Percentiles rank a stretch among this genome's conserved stretches.
phyloP scores from a whole-genome alignment of 306 rosid genomes.

The Arachis stenosperma region DNA sequence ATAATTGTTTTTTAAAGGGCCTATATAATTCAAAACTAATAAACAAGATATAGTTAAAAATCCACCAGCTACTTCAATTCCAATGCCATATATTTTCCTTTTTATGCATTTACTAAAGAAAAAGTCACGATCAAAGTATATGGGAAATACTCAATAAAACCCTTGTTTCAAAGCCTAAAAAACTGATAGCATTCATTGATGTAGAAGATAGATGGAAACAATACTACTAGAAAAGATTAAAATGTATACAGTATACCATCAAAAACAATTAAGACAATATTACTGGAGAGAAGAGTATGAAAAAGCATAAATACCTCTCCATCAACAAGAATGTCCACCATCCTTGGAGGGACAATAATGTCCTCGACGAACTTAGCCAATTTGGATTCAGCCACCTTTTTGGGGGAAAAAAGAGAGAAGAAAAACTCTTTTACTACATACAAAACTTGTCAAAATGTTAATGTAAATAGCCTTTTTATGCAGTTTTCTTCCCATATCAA shows the following conservation, averaged over 20 bases:
- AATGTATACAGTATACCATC: constrained; percentile 31
- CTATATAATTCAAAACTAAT: constrained; percentile 32
- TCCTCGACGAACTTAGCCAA: constrained; percentile 97
- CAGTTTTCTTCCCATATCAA: constrained; percentile 16
- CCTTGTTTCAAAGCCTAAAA: neutral
- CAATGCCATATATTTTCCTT: no score
- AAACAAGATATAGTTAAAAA: constrained; percentile 2
- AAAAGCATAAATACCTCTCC: constrained; percentile 74
- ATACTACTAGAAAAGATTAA: constrained; percentile 11
- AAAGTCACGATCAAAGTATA: constrained; percentile 1
- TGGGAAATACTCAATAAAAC: constrained; percentile 21
- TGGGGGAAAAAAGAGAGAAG: constrained; percentile 15
- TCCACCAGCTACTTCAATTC: neutral
- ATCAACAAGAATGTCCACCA: constrained; percentile 88
- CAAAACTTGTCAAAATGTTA: constrained; percentile 24
- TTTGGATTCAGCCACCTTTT: constrained; percentile 91
- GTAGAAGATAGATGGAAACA: constrained; percentile 14
- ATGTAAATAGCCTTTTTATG: constrained; percentile 24
- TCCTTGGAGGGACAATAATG: constrained; percentile 94
- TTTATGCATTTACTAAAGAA: neutral
- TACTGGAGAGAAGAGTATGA: constrained; percentile 14
- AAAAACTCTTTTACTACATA: constrained; percentile 18
- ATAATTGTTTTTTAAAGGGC: constrained; percentile 10
- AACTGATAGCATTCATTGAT: neutral
- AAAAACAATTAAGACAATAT: constrained; percentile 33